Base-by-base conservation (phyloP, 2,329 filamentous ascomycete species). In the Grosmannia huntii region DNA sequence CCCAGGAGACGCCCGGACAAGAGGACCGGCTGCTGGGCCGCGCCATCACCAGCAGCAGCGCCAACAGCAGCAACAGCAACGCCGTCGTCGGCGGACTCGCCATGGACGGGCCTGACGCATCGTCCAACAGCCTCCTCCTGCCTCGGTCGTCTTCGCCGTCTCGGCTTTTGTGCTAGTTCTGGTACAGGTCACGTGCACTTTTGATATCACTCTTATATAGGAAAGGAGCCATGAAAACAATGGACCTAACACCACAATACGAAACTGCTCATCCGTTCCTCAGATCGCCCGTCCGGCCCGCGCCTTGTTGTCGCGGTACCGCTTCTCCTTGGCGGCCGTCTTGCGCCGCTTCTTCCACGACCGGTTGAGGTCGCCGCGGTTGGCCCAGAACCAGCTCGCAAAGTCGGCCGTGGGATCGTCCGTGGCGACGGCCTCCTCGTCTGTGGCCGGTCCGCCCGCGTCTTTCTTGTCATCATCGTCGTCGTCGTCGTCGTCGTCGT, bases 341-440 rank as follows among this genome's bases (percentile, higher is more conserved):
- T 85, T 85, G 63, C 81, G 76, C 58, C 84, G 74, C 67, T 76
- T 79, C 73, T 84, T 85, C 84, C 84, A 87, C 16, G 81, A 80
- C 57, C 79, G 72, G 66, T 85, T 87, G 57, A 85, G 72, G 46
- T 86, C 80, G 1, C 84, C 78, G 19, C 84, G 73, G 62, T 85
- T 80, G 64, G 85, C 80, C 77, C 83, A 87, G 69, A 87, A 87
- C 76, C 81, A 85, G 58, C 81, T 78, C 66, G 84, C 80, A 64
- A 86, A 86, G 61, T 85, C 80, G 51, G 71, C 77, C 5, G 69
- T 73, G 2, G 67, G 65, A 11, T 60, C 51, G 12, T 48, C 54
- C 21, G 16, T 23, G 14, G 14, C 27, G 12, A 3, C 67, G 16
- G 65, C 68, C 11, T 68, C 67, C 5, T 31, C 64, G 46, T 2